These are phyloP conservation scores for Raffaelea deltoideospora DNA, from an alignment of 2,329 filamentous ascomycete genomes.

Conservation along the genomic window DNA sequence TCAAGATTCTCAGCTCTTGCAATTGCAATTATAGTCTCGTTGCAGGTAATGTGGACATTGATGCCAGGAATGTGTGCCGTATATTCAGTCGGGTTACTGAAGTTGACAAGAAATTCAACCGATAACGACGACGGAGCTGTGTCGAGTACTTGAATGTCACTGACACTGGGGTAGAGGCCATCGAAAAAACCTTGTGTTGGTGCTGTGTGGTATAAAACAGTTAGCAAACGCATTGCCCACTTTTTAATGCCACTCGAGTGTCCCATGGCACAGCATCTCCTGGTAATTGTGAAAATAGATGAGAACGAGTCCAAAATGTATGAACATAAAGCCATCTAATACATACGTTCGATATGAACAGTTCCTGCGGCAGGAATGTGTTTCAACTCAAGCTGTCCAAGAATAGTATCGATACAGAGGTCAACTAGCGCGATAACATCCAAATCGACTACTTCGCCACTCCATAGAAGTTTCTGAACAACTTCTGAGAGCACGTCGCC, in stretches of 20 bases:
- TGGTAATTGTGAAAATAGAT: constrained; percentile 18
- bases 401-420: constrained; percentile 63
- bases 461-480: constrained; percentile 67
- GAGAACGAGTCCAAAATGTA: constrained; percentile 14
- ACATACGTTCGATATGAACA: constrained; percentile 90
- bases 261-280: not conserved
- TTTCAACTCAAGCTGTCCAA: constrained; percentile 69
- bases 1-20: constrained; percentile 49
- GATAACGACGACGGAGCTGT: constrained; percentile 58
- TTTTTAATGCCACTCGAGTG: too few relatives aligned
- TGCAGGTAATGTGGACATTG: constrained; percentile 60
- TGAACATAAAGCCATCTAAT: constrained; percentile 28
- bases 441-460: constrained; percentile 51
- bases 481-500: constrained; percentile 65
- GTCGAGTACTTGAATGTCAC: constrained; percentile 54
- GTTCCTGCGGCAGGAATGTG: constrained; percentile 74
- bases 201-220: constrained; percentile 26
- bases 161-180: constrained; percentile 45
- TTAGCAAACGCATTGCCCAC: constrained; percentile 3
- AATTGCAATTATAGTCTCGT: constrained; percentile 61
- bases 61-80: constrained; percentile 67
- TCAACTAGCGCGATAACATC: constrained; percentile 69
- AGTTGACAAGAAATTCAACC: constrained; percentile 57
- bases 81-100: constrained; percentile 85
- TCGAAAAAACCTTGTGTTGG: constrained; percentile 37